Percentiles rank a stretch among this genome's conserved stretches.
Evolutionary conservation across 768 basidiomycete species (phyloP).

Genomic region (Leccinum broughii): DNA sequence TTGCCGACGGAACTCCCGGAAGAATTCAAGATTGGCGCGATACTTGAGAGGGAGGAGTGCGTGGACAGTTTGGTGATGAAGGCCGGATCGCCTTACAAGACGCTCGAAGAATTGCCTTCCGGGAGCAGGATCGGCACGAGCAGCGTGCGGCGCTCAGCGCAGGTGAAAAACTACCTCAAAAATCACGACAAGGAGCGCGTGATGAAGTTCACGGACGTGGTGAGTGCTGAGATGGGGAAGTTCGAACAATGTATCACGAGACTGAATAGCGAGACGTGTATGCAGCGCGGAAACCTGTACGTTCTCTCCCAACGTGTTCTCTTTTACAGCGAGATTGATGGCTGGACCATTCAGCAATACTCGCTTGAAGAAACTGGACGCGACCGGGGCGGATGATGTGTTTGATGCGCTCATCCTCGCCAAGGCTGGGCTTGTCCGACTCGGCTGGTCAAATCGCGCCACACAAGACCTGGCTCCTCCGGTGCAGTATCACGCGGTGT

Average conservation of each 20-base stretch:
- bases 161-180: constrained; percentile 78
- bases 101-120: constrained; percentile 77
- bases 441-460: constrained; percentile 72
- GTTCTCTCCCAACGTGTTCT: constrained; percentile 30
- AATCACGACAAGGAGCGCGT: constrained; percentile 31
- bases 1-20: constrained; percentile 85
- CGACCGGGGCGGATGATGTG: constrained; percentile 56
- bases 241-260: background rate
- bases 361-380: constrained; percentile 88
- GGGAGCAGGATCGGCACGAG: constrained; percentile 95
- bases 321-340: constrained; percentile 4
- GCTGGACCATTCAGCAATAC: constrained; percentile 66
- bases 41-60: constrained; percentile 85
- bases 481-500: constrained; percentile 82
- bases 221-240: constrained; percentile 46
- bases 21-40: constrained; percentile 82
- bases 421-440: constrained; percentile 84
- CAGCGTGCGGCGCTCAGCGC: constrained; percentile 90
- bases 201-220: constrained; percentile 83
- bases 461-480: constrained; percentile 75
- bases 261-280: constrained; percentile 1
- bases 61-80: constrained; percentile 89
- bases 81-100: constrained; percentile 65
- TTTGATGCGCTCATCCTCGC: constrained; percentile 92
- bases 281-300: constrained; percentile 84